Base-by-base conservation (phyloP, 2,329 filamentous ascomycete species). In the Penicillium italicum region DNA sequence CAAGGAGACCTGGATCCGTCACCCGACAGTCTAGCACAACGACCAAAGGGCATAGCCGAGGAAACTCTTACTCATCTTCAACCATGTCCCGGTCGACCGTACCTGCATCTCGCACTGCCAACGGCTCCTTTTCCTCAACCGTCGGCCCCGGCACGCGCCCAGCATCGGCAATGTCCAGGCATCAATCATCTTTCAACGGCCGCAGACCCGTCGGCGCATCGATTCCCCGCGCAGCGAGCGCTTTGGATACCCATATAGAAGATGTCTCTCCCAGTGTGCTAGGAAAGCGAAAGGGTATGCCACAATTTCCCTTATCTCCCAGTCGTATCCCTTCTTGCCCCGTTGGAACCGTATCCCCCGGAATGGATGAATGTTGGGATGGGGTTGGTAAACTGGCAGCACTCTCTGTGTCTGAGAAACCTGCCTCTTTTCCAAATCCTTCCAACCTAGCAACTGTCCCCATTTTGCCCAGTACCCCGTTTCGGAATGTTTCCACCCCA, bases 121-220 rank as follows among this genome's bases (percentile, higher is more conserved):
- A 76, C 50, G 79, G 74, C 59, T 78, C 76, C 58, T 85, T 85
- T 59, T 78, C 82, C 14, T 82, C 79, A 58, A 87, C 82, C 64
- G 70, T 85, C 28, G 84, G 85, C 1, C 77, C 80, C 12, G 79
- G 77, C 14, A 63, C 71, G 18, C 80, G 84, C 60, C 76, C 81
- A 14, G 72, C 75, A 6, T 70, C 76, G 56, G 73, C 67, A 34
- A 63, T 68, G 57, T 77, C 69, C 30, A 80, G 83, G 51, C 78
- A 82, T 3, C 78, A 82, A 58, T 79, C 82, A 7, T 76, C 83
- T 34, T 74, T 82, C 62, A 74, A 80, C 58, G 72, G 80, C 41
- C 74, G 78, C 51, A 80, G 79, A 65, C 68, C 76, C 54, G 74
- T 80, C 63, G 72, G 73, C 24, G 69, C 72, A 55, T 77, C 72